Percentiles rank a stretch among this genome's conserved stretches.
Conservation (phyloP, 768 basidiomycete species). For the Hypholoma sublateritium region DNA sequence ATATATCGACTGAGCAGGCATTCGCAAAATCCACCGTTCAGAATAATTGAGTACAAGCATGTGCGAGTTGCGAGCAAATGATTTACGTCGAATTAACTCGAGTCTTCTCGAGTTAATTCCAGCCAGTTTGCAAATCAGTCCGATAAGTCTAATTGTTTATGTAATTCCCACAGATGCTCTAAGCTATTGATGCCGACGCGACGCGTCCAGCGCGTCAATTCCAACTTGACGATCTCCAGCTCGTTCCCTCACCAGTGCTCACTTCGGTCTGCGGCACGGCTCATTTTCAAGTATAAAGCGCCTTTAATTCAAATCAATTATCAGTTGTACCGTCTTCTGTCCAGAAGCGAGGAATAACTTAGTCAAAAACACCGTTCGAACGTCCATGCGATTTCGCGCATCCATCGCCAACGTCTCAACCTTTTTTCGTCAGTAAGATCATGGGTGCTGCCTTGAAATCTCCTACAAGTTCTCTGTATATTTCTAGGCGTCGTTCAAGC, state of each 20-base stretch:
- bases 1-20: too few species aligned
- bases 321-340: too few species aligned
- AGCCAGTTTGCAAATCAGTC: too few species aligned
- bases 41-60: too few species aligned
- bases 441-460: background rate
- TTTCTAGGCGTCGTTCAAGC: slow-evolving; percentile 72
- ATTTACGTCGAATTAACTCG: too few species aligned
- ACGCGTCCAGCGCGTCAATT: background rate
- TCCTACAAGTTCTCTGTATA: background rate
- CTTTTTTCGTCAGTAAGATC: slow-evolving; percentile 32
- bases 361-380: background rate
- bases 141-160: too few species aligned
- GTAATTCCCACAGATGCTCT: background rate
- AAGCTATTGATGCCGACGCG: background rate
- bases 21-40: too few species aligned
- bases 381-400: slow-evolving; percentile 32
- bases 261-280: background rate
- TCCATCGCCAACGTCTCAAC: slow-evolving; percentile 29
- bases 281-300: background rate
- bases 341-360: background rate
- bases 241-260: background rate
- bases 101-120: too few species aligned
- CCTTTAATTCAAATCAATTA: background rate
- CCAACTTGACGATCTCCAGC: background rate
- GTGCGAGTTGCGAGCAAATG: too few species aligned